Base-by-base conservation (phyloP, 2,329 filamentous ascomycete genomes). In the Fusarium illudens region DNA sequence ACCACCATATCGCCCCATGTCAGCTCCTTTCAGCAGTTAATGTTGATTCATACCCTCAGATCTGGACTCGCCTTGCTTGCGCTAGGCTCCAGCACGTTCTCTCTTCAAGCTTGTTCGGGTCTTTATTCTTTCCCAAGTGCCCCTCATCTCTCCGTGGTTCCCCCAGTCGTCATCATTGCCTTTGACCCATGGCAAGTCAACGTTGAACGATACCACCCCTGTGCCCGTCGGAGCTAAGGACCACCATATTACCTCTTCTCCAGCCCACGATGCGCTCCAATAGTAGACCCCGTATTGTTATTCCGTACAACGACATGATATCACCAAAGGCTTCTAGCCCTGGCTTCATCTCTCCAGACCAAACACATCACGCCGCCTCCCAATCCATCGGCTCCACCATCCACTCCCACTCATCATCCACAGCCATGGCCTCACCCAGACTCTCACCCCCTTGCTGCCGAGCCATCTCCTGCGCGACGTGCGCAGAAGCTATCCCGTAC, bases 401-500 rank as follows among this genome's bases (percentile, higher is more conserved):
- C 78, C 78, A 80, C 33, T 78, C 76, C 78, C 78, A 80, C 42
- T 73, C 74, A 30, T 77, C 73, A 30, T 73, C 70, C 4, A 44
- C 64, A n/a, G 30, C 71, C 62, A 61, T 64, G 15, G 48, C 13
- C 4, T 67, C 64, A 27, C 71, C 67, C n/a, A 34, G 32, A 20
- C 46, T 19, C 25, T 51, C 52, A 11, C 49, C 46, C 9, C 27
- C 57, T 44, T 84, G 79, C 57, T 82, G 64, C 46, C 81, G 77
- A 2, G 85, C 84, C 4, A 86, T 71, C 6, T 71, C 77, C 46
- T 76, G 76, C 36, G 69, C 67, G 8, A 87, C 80, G 54, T 82
- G 80, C n/a, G 72, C 70, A 20, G 81, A 78, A 0, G 88, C 87
- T 1, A 89, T 74, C 0, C 75, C 62, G 63, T 86, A 89, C 0